Evolutionary conservation across 306 rosid species (phyloP).

Genomic region (Glycyrrhiza uralensis): DNA sequence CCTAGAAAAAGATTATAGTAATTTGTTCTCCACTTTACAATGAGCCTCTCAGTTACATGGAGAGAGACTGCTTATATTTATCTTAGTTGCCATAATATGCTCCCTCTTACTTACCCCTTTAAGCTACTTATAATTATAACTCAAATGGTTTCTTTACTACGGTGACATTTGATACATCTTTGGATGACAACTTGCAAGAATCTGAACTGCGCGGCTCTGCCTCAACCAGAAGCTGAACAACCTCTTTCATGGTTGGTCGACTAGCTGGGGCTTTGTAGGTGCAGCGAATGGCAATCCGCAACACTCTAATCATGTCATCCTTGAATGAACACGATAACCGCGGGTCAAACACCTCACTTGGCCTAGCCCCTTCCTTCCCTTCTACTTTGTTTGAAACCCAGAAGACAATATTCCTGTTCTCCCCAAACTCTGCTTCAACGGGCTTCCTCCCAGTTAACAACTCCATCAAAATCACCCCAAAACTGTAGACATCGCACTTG

Average conservation of each 20-base stretch:
- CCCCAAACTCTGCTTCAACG: conserved; percentile 82
- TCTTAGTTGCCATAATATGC: conserved; percentile 7
- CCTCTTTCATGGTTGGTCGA: conserved; percentile 95
- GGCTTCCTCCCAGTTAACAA: conserved; percentile 91
- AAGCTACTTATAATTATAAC: conserved; percentile 24
- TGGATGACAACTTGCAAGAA: conserved; percentile 55
- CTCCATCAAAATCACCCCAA: conserved; percentile 91
- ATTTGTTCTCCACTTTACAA: conserved; percentile 22
- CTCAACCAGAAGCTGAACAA: conserved; percentile 67
- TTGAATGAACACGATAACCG: conserved; percentile 41
- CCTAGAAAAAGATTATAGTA: conserved; percentile 32
- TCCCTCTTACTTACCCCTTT: conserved; percentile 26
- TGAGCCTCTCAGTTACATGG: conserved; percentile 27
- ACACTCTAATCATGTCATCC: conserved; percentile 72
- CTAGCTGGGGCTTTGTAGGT: conserved; percentile 79
- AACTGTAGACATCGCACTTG: conserved; percentile 94
- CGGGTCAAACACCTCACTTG: conserved; percentile 70
- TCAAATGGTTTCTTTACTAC: conserved; percentile 42
- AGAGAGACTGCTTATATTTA: conserved; percentile 31
- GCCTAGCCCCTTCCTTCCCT: conserved; percentile 74
- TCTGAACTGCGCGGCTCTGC: conserved; percentile 57
- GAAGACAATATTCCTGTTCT: conserved; percentile 72
- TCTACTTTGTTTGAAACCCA: conserved; percentile 94
- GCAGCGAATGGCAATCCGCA: conserved; percentile 77
- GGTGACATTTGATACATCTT: conserved; percentile 47